Evolutionary conservation across 2,329 filamentous ascomycete species (phyloP).

Genomic region (Lecanicillium sp.): DNA sequence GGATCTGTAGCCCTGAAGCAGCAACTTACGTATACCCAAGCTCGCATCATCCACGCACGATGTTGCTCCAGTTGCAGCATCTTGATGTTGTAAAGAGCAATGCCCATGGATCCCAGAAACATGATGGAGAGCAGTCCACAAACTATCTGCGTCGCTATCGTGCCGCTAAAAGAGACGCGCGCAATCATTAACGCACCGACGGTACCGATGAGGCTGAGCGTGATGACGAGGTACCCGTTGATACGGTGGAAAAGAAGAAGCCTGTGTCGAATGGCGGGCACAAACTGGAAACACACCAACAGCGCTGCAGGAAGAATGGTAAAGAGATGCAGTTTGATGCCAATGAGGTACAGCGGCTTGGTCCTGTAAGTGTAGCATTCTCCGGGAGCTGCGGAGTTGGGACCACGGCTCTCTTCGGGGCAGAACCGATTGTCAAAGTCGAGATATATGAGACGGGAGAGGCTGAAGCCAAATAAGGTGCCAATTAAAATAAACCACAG

Average conservation of each 20-base stretch:
- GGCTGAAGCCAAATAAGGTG: conserved; percentile 34
- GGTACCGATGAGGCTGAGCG: conserved; percentile 36
- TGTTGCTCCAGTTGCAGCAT: conserved; percentile 53
- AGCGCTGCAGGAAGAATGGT: conserved; percentile 33
- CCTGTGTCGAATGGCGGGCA: conserved; percentile 37
- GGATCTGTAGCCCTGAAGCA: background rate
- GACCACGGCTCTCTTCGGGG: conserved; percentile 4
- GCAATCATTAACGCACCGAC: conserved; percentile 44
- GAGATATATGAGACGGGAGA: conserved; percentile 39
- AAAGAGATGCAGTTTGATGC: conserved; percentile 36
- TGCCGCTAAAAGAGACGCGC: conserved; percentile 43
- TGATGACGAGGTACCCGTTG: conserved; percentile 45
- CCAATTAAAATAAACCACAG: conserved; percentile 28
- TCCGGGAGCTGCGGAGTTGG: conserved; percentile 18
- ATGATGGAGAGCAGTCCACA: conserved; percentile 34
- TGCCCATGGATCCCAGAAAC: conserved; percentile 30
- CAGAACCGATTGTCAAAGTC: conserved; percentile 31
- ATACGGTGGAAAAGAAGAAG: conserved; percentile 47
- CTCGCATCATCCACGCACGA: conserved; percentile 54
- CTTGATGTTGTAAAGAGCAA: conserved; percentile 49
- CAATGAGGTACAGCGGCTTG: conserved; percentile 21
- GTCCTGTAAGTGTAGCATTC: conserved; percentile 30
- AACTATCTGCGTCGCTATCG: conserved; percentile 34
- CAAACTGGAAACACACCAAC: conserved; percentile 37
- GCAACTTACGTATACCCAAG: conserved; percentile 35